Percentiles rank a stretch among this genome's conserved stretches.
Evolutionary conservation across 805 yeast species (phyloP).

Genomic region (Pichia eremophila): DNA sequence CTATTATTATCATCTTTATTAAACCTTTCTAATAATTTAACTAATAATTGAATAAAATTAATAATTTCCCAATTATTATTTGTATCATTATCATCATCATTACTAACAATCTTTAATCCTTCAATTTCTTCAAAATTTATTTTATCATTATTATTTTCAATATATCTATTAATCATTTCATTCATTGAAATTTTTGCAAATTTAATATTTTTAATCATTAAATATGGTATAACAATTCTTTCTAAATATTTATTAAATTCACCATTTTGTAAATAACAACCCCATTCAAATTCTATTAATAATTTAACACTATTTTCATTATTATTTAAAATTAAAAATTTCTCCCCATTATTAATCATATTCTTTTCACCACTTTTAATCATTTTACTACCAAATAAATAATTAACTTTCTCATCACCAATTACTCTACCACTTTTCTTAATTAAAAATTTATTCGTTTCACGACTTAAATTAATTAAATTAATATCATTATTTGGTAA

Average conservation of each 20-base stretch:
- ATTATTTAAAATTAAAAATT: constrained; percentile 19
- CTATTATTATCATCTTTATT: constrained; percentile 29
- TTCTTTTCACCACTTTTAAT: constrained; percentile 26
- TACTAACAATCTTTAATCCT: constrained; percentile 26
- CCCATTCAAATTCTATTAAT: constrained; percentile 28
- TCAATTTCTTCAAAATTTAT: constrained; percentile 9
- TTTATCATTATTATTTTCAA: background rate
- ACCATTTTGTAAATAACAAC: constrained; percentile 25
- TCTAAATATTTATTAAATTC: constrained; percentile 22
- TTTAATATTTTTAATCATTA: constrained; percentile 56
- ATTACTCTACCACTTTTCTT: constrained; percentile 38
- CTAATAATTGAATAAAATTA: constrained; percentile 62
- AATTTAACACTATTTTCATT: constrained; percentile 15
- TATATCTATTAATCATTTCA: constrained; percentile 28
- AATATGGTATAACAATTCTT: constrained; percentile 69
- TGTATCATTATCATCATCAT: constrained; percentile 8
- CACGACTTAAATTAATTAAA: constrained; percentile 56
- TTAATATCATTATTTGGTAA: constrained; percentile 49
- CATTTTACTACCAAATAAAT: constrained; percentile 61
- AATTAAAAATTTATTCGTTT: constrained; percentile 57
- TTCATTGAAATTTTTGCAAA: constrained; percentile 40
- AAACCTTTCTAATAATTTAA: constrained; percentile 44
- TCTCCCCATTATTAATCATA: constrained; percentile 20
- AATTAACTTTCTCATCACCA: constrained; percentile 73
- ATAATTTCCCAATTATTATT: constrained; percentile 30